Base-by-base conservation (phyloP, 1,284 basidiomycete species). In the Coniferiporia sulphurascens region DNA sequence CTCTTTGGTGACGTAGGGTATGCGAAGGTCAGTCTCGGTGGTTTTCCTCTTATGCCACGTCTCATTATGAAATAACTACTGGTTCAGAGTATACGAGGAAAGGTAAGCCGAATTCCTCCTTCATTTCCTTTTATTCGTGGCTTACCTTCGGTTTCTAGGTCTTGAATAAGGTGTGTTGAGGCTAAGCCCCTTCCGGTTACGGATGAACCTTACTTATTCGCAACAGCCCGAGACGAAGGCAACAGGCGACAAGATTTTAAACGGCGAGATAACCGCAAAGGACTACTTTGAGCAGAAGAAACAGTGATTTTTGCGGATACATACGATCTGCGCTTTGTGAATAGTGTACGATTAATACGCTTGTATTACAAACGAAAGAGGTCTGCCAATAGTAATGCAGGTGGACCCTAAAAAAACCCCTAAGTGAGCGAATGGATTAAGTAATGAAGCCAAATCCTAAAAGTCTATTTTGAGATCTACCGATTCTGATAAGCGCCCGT, bases 171-270 rank as follows among this genome's bases (percentile, higher is more conserved):
- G 55, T n/a, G n/a, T n/a, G n/a, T n/a, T n/a, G n/a, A n/a, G n/a
- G n/a, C n/a, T n/a, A n/a, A n/a, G n/a, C n/a, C n/a, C n/a, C n/a
- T n/a, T n/a, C n/a, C n/a, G n/a, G n/a, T n/a, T n/a, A n/a, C n/a
- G n/a, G n/a, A n/a, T n/a, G n/a, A n/a, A 4, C 38, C 0, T 22
- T 55, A 55, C 52, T 48, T 13, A 56, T n/a, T 9, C 12, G 21
- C 15, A 56, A 3, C 43, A 75, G 69, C 61, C 73, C 12, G 69
- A 69, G 12, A 67, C 78, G 56, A 81, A 81, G 65, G 74, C 79
- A 50, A 74, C 81, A 41, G 81, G 80, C 0, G 69, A 76, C 54
- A 70, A 73, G 52, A 79, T 84, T 27, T 71, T 83, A 19, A 65
- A 67, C 6, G 73, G 75, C 15, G 76, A 80, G 52, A 75, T 77